Evolutionary conservation across 2,329 filamentous ascomycete species (phyloP).

Genomic region (Lachnellula subtilissima): DNA sequence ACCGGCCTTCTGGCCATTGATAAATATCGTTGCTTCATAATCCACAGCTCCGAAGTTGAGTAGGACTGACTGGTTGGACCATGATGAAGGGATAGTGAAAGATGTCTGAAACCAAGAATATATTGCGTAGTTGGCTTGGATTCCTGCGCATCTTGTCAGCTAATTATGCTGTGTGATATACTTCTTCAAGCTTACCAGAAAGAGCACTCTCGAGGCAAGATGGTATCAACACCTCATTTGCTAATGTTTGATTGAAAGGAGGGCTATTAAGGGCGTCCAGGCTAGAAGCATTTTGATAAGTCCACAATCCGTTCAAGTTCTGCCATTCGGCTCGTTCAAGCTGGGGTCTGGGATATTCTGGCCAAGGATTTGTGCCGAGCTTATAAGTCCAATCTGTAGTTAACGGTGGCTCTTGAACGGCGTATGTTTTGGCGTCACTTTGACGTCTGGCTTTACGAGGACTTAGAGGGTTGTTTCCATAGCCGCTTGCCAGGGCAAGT

Average conservation of each 20-base stretch:
- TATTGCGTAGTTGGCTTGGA: conserved; percentile 35
- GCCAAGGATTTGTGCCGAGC: conserved; percentile 45
- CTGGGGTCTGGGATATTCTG: conserved; percentile 44
- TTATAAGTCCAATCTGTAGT: conserved; percentile 42
- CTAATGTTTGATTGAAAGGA: conserved; percentile 40
- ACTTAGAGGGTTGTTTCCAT: not conserved
- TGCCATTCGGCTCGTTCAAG: conserved; percentile 43
- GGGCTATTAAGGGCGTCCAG: conserved; percentile 37
- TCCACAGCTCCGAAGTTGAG: conserved; percentile 48
- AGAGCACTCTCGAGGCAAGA: conserved; percentile 51
- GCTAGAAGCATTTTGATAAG: conserved; percentile 37
- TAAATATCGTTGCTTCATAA: conserved; percentile 49
- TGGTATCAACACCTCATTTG: conserved; percentile 44
- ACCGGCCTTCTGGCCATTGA: conserved; percentile 50
- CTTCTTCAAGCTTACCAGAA: conserved; percentile 32
- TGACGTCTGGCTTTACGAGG: not conserved
- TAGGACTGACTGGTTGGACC: conserved; percentile 34
- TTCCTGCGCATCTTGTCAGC: conserved; percentile 26
- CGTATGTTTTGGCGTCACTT: conserved; percentile 27
- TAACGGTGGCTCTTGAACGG: conserved; percentile 37
- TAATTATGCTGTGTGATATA: not conserved
- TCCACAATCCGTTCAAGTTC: conserved; percentile 46
- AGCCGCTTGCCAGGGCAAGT: not conserved
- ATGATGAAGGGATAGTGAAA: conserved; percentile 39
- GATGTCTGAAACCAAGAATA: conserved; percentile 46